Percentiles rank a stretch among this genome's conserved stretches.
Evolutionary conservation across 73 alveolate species (phyloP).

Genomic region (Paramecium caudatum): DNA sequence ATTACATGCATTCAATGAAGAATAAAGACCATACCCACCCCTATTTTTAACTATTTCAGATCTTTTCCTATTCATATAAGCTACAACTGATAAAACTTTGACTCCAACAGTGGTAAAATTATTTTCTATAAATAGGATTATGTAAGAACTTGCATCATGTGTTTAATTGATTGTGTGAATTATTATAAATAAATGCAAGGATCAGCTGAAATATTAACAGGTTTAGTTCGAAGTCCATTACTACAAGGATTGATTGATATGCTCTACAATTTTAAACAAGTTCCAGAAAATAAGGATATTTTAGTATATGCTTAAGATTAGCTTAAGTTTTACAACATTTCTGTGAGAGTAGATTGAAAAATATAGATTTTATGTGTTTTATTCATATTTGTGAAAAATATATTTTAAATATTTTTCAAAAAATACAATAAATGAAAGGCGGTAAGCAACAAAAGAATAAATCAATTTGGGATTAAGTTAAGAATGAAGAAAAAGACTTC

Average conservation of each 20-base stretch:
- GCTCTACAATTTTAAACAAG: no score
- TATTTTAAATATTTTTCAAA: conserved; percentile 38
- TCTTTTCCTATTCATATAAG: not conserved
- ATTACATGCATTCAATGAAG: conserved; percentile 36
- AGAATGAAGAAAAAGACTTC: conserved; percentile 47
- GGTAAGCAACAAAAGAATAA: conserved; percentile 47
- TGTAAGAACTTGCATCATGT: not conserved
- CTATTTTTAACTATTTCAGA: not conserved
- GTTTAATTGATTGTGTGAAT: conserved; percentile 24
- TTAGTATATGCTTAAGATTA: not conserved
- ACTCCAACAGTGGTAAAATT: conserved; percentile 51
- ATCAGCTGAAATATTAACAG: not conserved
- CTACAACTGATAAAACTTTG: conserved; percentile 17
- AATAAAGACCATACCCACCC: not conserved
- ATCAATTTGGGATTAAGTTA: conserved; percentile 33
- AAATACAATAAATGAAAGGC: conserved; percentile 40
- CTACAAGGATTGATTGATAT: not conserved
- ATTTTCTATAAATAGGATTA: conserved; percentile 7
- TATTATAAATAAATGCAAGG: conserved; percentile 29
- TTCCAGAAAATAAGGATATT: not conserved
- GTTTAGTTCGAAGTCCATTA: not conserved
- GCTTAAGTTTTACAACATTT: not conserved
- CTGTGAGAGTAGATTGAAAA: not conserved
- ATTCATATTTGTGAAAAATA: no score
- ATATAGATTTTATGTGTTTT: no score